Base-by-base conservation (phyloP, 371 early-diverging fungal genomes). In the Phascolomyces articulosus region DNA sequence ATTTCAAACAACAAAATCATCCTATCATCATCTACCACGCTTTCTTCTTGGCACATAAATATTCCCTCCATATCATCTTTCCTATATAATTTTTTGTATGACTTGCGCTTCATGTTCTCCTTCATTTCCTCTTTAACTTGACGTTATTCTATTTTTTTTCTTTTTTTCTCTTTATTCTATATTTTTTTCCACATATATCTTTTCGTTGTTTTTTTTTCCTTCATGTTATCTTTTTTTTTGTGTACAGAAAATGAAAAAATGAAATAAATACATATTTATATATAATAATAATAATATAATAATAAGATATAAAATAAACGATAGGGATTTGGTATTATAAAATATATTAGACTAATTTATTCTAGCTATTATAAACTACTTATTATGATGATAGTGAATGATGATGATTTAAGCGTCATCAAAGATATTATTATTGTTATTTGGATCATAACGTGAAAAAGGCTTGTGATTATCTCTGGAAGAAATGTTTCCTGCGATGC, bases 391-490 rank as follows among this genome's bases (percentile, higher is more conserved):
- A 44, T 44, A 4, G 1, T 44, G 4, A 18, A 4, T 44, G 44
- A n/a, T 53, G 4, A 10, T 55, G 27, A 27, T 15, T 47, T 47
- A 59, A 18, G 27, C 16, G 40, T n/a, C 47, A 29, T 47, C 28
- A 47, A 59, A 59, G 16, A 59, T 59, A 24, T 59, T 59, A 27
- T 59, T 44, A 38, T 20, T 59, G 40, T 58, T 38, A 34, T 24
- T 58, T 3, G 34, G 34, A 34, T 59, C 60, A 18, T 68, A 69
- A 21, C 71, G 64, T 16, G 71, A 47, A 58, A 76, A 73, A 8
- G 74, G 73, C 6, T 74, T 71, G 2, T 40, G 40, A 31, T 23
- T 44, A 44, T 44, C n/a, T 44, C 44, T 44, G 16, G 44, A 1
- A 44, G 38, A 38, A 13, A n/a, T n/a, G n/a, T n/a, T n/a, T n/a